Evolutionary conservation across 179 eudicot genomes (phyloP).

Genomic region (Sideroxylon spinosum): DNA sequence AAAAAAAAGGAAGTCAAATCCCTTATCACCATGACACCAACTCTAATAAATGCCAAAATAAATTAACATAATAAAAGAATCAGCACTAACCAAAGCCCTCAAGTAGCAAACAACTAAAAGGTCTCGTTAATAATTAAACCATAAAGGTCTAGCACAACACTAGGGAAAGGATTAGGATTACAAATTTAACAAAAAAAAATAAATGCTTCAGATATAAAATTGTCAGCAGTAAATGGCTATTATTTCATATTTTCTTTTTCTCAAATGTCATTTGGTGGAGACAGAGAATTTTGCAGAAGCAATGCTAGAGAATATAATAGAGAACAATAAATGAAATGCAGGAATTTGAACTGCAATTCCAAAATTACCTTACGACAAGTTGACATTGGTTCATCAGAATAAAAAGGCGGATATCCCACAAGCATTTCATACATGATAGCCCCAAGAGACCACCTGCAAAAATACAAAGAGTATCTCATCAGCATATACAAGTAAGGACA

Average conservation of each 20-base stretch:
- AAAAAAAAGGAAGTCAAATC: background rate
- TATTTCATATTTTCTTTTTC: constrained; percentile 5
- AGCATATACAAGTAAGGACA: constrained; percentile 1
- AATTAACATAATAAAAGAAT: background rate
- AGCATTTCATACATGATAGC: constrained; percentile 94
- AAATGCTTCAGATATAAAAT: background rate
- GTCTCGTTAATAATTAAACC: background rate
- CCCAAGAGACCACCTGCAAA: constrained; percentile 83
- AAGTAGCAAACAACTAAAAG: background rate
- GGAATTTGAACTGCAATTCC: background rate
- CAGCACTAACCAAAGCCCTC: background rate
- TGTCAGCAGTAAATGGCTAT: background rate
- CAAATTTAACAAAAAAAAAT: background rate
- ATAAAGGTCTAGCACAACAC: background rate
- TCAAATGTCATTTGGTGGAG: background rate
- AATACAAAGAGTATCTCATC: constrained; percentile 13
- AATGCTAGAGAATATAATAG: background rate
- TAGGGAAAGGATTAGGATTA: background rate
- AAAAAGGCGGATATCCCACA: constrained; percentile 83
- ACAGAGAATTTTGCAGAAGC: background rate
- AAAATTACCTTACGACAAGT: constrained; percentile 76
- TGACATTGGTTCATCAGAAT: constrained; percentile 90
- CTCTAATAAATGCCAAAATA: background rate
- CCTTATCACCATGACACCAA: background rate
- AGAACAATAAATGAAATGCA: background rate